Evolutionary conservation across 176 grass and related monocot genomes (phyloP).

Genomic region (Bolboschoenus planiculmis): DNA sequence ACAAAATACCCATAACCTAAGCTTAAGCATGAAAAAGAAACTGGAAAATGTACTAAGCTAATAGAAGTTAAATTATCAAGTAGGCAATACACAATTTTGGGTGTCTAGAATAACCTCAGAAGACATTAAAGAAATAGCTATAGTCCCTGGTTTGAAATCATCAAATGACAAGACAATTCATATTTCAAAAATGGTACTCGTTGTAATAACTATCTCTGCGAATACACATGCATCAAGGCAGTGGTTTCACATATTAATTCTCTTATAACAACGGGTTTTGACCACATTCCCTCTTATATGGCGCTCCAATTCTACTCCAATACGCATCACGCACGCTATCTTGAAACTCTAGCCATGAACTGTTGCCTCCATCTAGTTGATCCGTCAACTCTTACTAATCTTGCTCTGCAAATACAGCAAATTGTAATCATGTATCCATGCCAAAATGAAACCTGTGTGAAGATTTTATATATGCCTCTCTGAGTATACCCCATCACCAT

Average conservation of each 20-base stretch:
- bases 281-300: neutral
- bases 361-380: neutral
- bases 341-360: neutral
- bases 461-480: neutral
- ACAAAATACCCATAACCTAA: neutral
- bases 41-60: neutral
- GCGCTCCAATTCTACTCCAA: neutral
- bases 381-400: neutral
- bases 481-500: constrained; percentile 19
- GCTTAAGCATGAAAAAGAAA: neutral
- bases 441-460: neutral
- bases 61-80: neutral
- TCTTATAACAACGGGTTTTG: neutral
- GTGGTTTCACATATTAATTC: neutral
- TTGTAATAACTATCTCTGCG: neutral
- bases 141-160: neutral
- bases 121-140: neutral
- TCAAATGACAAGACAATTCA: neutral
- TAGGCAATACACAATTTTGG: neutral
- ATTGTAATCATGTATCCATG: too few species aligned
- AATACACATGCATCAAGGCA: neutral
- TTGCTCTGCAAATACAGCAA: neutral
- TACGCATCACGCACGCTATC: neutral
- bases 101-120: neutral
- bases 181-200: neutral